A percentile compares a stretch with the other conserved stretches of the same genome.
Conservation (phyloP, 2,329 filamentous ascomycete genomes). For the Drechslera avenae region DNA sequence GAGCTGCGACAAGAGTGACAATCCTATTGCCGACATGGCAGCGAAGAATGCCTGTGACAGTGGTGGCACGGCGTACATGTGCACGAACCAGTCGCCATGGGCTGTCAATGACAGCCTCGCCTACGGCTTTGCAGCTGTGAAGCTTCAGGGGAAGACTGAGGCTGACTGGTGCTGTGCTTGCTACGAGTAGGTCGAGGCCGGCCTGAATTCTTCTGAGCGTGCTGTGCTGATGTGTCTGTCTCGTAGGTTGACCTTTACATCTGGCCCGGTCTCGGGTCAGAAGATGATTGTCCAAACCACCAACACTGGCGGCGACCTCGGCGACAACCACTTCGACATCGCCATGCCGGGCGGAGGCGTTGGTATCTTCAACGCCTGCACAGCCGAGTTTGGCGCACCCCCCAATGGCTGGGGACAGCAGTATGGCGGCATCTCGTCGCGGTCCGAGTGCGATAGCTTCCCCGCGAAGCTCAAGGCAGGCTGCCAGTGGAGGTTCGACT, state of each 20-base stretch:
- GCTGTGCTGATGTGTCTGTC: conserved; percentile 5
- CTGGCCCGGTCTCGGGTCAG: conserved; percentile 61
- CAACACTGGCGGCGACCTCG: conserved; percentile 59
- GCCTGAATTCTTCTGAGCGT: not conserved
- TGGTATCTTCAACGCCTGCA: conserved; percentile 45
- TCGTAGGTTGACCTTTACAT: conserved; percentile 60
- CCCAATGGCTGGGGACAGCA: conserved; percentile 42
- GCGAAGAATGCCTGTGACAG: conserved; percentile 59
- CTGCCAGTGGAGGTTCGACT: conserved; percentile 47
- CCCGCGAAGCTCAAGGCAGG: conserved; percentile 44
- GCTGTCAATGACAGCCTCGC: conserved; percentile 62
- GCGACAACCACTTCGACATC: conserved; percentile 45
- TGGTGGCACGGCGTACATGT: conserved; percentile 63
- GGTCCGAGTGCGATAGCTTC: conserved; percentile 41
- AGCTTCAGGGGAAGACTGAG: conserved; percentile 60
- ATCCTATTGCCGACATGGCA: conserved; percentile 58
- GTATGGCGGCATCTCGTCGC: conserved; percentile 42
- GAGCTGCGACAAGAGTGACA: conserved; percentile 63
- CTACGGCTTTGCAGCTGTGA: conserved; percentile 70
- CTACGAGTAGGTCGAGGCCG: conserved; percentile 53
- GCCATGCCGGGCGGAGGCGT: conserved; percentile 48
- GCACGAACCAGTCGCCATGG: conserved; percentile 66
- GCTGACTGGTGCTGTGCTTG: conserved; percentile 68
- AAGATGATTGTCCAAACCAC: conserved; percentile 68
- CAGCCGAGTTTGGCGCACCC: conserved; percentile 41